Percentiles rank a stretch among this genome's conserved stretches.
These are phyloP conservation scores for Urostyla sp. DNA, from an alignment of 73 alveolate genomes.

Conservation along the genomic window DNA sequence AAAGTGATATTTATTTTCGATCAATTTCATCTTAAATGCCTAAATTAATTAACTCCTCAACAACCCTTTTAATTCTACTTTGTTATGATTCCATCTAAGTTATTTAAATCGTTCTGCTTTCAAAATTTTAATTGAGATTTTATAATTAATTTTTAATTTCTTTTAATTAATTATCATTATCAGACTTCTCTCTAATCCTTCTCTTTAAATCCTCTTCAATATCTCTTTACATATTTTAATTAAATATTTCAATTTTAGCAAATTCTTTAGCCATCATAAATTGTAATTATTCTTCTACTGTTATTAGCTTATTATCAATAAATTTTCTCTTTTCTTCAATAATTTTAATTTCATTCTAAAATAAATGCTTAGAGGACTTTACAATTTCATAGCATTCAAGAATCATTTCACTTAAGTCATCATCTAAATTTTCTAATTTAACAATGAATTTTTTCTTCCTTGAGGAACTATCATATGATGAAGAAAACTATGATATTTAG, in stretches of 20 bases:
- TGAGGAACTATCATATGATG: conserved; percentile 34
- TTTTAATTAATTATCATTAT: background rate
- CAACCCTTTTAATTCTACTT: background rate
- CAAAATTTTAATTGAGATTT: background rate
- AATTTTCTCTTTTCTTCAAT: background rate
- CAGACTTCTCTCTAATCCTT: conserved; percentile 41
- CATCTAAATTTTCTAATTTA: background rate
- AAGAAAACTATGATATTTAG: too few relatives aligned
- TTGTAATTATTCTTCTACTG: background rate
- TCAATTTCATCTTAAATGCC: conserved; percentile 28
- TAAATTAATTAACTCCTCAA: background rate
- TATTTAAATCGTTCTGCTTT: background rate
- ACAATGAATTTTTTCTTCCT: background rate
- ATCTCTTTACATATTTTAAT: background rate
- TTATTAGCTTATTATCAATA: background rate
- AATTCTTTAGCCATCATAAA: conserved; percentile 4
- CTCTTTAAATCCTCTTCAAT: conserved; percentile 19
- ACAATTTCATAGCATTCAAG: background rate
- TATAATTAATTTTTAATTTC: background rate
- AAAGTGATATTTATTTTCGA: conserved; percentile 16
- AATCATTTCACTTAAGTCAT: conserved; percentile 3
- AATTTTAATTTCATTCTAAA: background rate
- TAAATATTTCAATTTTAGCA: background rate
- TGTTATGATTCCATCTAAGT: background rate
- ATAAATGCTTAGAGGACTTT: background rate